These are phyloP conservation scores for Pythium brachiatum DNA, from an alignment of 352 stramenopile genomes.

Conservation along the genomic window DNA sequence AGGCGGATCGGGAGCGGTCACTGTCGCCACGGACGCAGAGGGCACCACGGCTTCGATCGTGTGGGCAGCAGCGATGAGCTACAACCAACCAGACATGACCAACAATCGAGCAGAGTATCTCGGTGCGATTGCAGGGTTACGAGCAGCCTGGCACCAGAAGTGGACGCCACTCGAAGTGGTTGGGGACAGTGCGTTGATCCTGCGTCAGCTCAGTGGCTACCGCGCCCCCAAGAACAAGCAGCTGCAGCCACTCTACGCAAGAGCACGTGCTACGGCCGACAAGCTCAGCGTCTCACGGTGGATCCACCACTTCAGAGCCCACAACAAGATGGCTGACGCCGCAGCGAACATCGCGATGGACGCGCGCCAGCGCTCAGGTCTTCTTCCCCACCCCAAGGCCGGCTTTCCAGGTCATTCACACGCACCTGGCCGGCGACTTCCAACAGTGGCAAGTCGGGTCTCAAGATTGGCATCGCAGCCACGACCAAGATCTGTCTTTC, in stretches of 20 bases:
- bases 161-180: not conserved
- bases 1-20: not conserved
- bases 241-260: constrained; percentile 2
- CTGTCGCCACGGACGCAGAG: not conserved
- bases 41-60: not conserved
- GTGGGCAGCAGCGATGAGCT: constrained; percentile 13
- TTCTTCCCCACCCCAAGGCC: not conserved
- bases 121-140: not conserved
- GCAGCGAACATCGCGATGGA: constrained; percentile 10
- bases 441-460: not conserved
- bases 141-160: not conserved
- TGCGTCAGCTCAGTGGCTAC: not conserved
- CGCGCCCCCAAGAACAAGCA: not conserved
- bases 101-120: constrained; percentile 21
- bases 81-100: not conserved
- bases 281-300: not conserved
- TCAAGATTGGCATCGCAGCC: not conserved
- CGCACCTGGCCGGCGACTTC: not conserved
- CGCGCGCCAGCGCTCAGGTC: not conserved
- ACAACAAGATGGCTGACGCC: constrained; percentile 23
- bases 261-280: not conserved
- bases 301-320: constrained; percentile 12
- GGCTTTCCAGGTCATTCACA: not conserved
- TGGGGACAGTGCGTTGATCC: constrained; percentile 12
- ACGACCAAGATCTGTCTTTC: not conserved